These are phyloP conservation scores for Cercospora zeae-maydis DNA, from an alignment of 2,329 filamentous ascomycete species.

Conservation along the genomic window DNA sequence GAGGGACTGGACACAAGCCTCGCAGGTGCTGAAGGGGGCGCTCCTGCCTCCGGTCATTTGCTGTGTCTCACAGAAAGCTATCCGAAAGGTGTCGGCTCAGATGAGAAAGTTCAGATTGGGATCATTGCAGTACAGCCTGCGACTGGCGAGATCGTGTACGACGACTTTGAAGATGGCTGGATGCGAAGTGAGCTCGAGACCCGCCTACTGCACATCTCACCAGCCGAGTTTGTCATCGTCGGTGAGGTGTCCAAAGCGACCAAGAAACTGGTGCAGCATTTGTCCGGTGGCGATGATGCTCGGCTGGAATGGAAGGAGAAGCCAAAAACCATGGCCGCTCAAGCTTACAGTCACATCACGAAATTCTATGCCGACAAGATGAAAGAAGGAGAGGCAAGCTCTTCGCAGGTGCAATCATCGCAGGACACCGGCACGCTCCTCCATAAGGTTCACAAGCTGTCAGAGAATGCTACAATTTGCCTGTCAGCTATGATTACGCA, in stretches of 20 bases:
- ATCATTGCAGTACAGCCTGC: slow-evolving; percentile 92
- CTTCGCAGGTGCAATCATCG: slow-evolving; percentile 44
- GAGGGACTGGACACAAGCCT: slow-evolving; percentile 66
- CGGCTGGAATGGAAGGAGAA: slow-evolving; percentile 76
- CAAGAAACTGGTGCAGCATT: slow-evolving; percentile 84
- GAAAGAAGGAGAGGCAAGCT: slow-evolving; percentile 47
- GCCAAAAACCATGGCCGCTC: slow-evolving; percentile 74
- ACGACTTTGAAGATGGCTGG: slow-evolving; percentile 94
- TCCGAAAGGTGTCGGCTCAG: slow-evolving; percentile 74
- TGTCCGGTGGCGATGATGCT: slow-evolving; percentile 84
- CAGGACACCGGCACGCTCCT: slow-evolving; percentile 59
- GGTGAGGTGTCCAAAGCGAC: slow-evolving; percentile 86
- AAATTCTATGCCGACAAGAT: slow-evolving; percentile 88
- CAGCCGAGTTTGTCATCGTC: slow-evolving; percentile 91
- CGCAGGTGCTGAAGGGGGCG: slow-evolving; percentile 53
- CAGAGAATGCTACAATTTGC: slow-evolving; percentile 83
- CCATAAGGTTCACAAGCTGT: slow-evolving; percentile 79
- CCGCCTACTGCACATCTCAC: slow-evolving; percentile 87
- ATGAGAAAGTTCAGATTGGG: slow-evolving; percentile 90
- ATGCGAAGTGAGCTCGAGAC: slow-evolving; percentile 97
- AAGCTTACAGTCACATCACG: slow-evolving; percentile 83
- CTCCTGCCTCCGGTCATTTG: slow-evolving; percentile 73
- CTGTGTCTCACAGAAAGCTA: slow-evolving; percentile 86
- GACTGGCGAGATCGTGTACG: slow-evolving; percentile 93
- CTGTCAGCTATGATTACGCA: slow-evolving; percentile 96